phyloP scores from a whole-genome alignment of 805 yeast species.

The Trichomonascus vanleenenianus region DNA sequence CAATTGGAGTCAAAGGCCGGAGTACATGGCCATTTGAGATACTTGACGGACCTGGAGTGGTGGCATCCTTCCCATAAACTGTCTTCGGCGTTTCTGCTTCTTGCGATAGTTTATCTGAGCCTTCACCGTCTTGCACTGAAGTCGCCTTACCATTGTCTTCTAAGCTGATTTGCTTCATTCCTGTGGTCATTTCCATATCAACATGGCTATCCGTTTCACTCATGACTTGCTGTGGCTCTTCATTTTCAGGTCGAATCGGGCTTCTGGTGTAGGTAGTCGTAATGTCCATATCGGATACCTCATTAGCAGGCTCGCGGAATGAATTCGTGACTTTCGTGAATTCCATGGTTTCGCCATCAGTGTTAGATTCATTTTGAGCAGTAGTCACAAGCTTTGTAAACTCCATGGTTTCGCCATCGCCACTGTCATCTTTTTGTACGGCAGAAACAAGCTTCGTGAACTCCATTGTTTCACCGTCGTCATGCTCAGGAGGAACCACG shows the following conservation, averaged over 20 bases:
- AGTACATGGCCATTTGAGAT: not conserved
- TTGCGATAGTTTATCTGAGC: no score
- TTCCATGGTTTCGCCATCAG: slow-evolving; percentile 5
- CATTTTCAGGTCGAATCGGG: not conserved
- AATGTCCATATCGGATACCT: not conserved
- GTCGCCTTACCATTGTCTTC: not conserved
- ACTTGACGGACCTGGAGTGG: no score
- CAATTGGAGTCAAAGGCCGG: no score
- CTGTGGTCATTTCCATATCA: slow-evolving; percentile 2
- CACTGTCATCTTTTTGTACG: not conserved
- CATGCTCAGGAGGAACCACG: not conserved
- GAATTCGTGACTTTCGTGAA: slow-evolving; percentile 3
- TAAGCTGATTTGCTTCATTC: no score
- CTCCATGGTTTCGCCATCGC: slow-evolving; percentile 4
- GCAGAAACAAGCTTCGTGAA: no score
- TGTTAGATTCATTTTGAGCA: not conserved
- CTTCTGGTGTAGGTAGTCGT: not conserved
- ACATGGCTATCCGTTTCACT: not conserved
- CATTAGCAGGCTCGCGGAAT: not conserved
- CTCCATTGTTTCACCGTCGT: slow-evolving; percentile 4
- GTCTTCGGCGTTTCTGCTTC: no score
- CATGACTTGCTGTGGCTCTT: not conserved
- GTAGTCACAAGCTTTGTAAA: not conserved
- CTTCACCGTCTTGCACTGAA: not conserved
- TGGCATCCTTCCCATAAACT: no score